phyloP scores from a whole-genome alignment of 768 basidiomycete genomes.

The Chiua virens region DNA sequence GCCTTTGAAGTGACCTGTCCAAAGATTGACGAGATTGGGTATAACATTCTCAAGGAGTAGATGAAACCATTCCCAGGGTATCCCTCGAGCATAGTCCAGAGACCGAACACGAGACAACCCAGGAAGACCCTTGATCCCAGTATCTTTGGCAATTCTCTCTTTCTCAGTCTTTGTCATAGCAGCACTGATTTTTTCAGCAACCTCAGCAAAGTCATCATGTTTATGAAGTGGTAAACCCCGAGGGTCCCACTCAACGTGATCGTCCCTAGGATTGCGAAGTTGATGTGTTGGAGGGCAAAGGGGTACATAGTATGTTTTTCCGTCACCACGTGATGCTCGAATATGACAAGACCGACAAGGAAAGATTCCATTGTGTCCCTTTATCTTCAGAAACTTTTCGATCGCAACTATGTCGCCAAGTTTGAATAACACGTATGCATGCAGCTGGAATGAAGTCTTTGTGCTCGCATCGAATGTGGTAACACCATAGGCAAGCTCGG shows the following conservation, averaged over 20 bases:
- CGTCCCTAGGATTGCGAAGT: neutral
- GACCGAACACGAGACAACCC: too few relatives aligned
- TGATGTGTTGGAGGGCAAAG: neutral
- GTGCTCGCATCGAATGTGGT: constrained; percentile 30
- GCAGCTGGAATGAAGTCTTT: constrained; percentile 13
- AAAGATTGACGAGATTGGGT: too few relatives aligned
- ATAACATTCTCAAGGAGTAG: too few relatives aligned
- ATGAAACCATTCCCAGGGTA: too few relatives aligned
- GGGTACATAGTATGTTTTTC: neutral
- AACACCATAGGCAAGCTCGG: constrained; percentile 37
- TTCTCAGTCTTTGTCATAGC: constrained; percentile 19
- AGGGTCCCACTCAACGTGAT: neutral
- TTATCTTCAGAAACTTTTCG: constrained; percentile 32
- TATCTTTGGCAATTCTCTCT: constrained; percentile 21
- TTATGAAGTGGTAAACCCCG: constrained; percentile 35
- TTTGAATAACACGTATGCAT: constrained; percentile 32
- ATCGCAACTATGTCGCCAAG: constrained; percentile 39
- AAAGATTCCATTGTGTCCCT: constrained; percentile 35
- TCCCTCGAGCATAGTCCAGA: too few relatives aligned
- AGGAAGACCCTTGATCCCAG: too few relatives aligned
- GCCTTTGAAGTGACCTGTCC: too few relatives aligned
- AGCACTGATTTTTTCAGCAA: constrained; percentile 25
- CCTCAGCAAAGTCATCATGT: constrained; percentile 29
- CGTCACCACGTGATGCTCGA: constrained; percentile 13
- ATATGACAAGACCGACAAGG: constrained; percentile 40